Evolutionary conservation across 164 flowering plant species (phyloP).

Genomic region (Akebia trifoliata): DNA sequence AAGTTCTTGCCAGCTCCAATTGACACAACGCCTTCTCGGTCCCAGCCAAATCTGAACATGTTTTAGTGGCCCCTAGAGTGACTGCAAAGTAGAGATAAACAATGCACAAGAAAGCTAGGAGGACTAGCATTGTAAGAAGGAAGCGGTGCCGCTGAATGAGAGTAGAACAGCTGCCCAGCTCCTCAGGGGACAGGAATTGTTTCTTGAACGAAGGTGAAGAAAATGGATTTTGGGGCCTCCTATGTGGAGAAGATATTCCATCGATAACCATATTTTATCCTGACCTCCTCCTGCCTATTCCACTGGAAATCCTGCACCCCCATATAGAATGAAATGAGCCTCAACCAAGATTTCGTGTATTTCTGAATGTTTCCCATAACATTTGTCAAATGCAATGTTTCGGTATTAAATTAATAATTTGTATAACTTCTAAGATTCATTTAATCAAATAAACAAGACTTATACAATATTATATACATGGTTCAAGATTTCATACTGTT

Average conservation of each 20-base stretch:
- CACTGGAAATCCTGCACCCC: not conserved
- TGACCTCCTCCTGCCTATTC: not conserved
- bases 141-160: conserved; percentile 62
- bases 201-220: conserved; percentile 40
- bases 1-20: conserved; percentile 36
- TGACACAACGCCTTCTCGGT: conserved; percentile 45
- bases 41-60: conserved; percentile 54
- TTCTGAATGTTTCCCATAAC: no score
- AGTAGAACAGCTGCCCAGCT: conserved; percentile 52
- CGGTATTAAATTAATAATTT: no score
- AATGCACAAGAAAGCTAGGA: conserved; percentile 58
- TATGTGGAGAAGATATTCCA: conserved; percentile 20
- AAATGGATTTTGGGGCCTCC: conserved; percentile 38
- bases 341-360: no score
- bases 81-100: conserved; percentile 77
- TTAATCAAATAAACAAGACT: no score
- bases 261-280: conserved; percentile 15
- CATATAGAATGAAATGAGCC: not conserved
- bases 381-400: no score
- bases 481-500: no score
- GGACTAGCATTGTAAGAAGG: conserved; percentile 53
- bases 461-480: no score
- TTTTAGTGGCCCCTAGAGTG: conserved; percentile 44
- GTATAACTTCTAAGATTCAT: no score
- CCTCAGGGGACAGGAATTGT: conserved; percentile 35